A percentile compares a stretch with the other conserved stretches of the same genome.
These are phyloP conservation scores for Amborella trichopoda DNA, from an alignment of 164 flowering plant species.

Conservation along the genomic window DNA sequence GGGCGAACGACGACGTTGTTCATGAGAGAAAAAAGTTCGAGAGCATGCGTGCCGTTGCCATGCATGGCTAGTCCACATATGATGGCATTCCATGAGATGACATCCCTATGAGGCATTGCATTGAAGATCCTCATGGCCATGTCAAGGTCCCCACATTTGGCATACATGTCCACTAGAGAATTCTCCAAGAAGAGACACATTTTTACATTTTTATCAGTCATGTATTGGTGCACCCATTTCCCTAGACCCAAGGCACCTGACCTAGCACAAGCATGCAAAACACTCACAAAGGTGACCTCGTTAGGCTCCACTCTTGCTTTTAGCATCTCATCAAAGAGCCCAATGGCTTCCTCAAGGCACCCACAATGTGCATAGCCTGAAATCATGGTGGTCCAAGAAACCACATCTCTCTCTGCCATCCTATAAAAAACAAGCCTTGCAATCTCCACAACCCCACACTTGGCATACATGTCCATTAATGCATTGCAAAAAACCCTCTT, in stretches of 20 bases:
- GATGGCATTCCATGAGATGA: slow-evolving; percentile 41
- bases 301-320: slow-evolving; percentile 22
- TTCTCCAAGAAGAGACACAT: slow-evolving; percentile 27
- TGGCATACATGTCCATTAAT: slow-evolving; percentile 38
- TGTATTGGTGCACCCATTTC: slow-evolving; percentile 22
- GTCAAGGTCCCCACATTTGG: slow-evolving; percentile 30
- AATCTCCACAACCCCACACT: slow-evolving; percentile 35
- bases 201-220: slow-evolving; percentile 19
- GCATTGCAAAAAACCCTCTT: slow-evolving; percentile 33
- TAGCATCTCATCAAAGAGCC: slow-evolving; percentile 33
- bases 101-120: slow-evolving; percentile 23
- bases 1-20: slow-evolving; percentile 20
- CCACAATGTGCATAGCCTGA: slow-evolving; percentile 46
- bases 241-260: slow-evolving; percentile 31
- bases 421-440: slow-evolving; percentile 31
- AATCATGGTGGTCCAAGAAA: slow-evolving; percentile 47
- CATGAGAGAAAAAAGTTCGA: slow-evolving; percentile 21
- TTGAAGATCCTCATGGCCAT: slow-evolving; percentile 26
- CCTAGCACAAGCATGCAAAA: slow-evolving; percentile 35
- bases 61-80: slow-evolving; percentile 31
- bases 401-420: slow-evolving; percentile 28
- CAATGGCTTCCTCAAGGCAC: slow-evolving; percentile 32
- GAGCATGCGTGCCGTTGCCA: slow-evolving; percentile 26
- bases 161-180: slow-evolving; percentile 30
- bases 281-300: slow-evolving; percentile 32